A percentile compares a stretch with the other conserved stretches of the same genome.
phyloP scores from a whole-genome alignment of 2,329 filamentous ascomycete species.

The Alternaria arborescens region DNA sequence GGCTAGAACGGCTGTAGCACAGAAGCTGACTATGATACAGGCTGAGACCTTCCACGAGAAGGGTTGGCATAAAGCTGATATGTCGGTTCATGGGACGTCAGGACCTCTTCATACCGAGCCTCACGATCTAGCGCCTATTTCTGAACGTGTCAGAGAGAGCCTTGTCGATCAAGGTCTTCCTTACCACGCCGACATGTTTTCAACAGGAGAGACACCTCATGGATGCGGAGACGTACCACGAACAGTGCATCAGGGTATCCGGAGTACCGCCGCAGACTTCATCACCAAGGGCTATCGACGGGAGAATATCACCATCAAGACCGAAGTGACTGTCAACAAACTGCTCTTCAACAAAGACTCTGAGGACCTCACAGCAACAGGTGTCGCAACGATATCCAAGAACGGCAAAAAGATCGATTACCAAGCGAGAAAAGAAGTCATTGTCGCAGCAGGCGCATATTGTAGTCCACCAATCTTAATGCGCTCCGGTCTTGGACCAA shows the following conservation, averaged over 20 bases:
- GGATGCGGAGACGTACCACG: constrained; percentile 45
- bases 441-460: constrained; percentile 46
- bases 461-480: constrained; percentile 53
- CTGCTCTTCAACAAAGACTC: constrained; percentile 56
- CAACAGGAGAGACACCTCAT: constrained; percentile 50
- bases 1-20: fast-evolving
- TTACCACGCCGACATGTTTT: constrained; percentile 68
- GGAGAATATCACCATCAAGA: constrained; percentile 48
- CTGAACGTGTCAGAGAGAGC: constrained; percentile 63
- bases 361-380: constrained; percentile 55
- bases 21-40: constrained; percentile 13
- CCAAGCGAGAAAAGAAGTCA: constrained; percentile 43
- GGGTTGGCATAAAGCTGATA: constrained; percentile 63
- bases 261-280: constrained; percentile 43
- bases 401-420: constrained; percentile 52
- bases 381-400: constrained; percentile 55
- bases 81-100: constrained; percentile 55
- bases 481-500: constrained; percentile 67
- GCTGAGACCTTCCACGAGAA: constrained; percentile 67
- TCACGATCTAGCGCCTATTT: constrained; percentile 67
- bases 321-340: constrained; percentile 50
- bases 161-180: constrained; percentile 64
- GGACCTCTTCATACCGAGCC: constrained; percentile 66
- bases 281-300: constrained; percentile 54
- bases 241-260: constrained; percentile 43